Evolutionary conservation across 2,329 filamentous ascomycete species (phyloP), one percentile per base, ranked within the genome.

Genomic region (Penicillium psychrosexuale): DNA sequence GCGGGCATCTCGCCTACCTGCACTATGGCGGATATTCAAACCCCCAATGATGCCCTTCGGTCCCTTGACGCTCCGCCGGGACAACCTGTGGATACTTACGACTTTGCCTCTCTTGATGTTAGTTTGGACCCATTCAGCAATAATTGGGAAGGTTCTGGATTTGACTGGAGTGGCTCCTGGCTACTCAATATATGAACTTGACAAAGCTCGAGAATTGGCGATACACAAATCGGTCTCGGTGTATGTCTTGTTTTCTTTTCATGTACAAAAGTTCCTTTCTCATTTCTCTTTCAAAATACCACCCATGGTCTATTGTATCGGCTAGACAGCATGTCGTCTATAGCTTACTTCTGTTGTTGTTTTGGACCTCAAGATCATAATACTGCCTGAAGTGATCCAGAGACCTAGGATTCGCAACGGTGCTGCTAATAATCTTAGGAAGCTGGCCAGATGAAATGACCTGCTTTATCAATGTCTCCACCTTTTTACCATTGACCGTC

Each of bases 91-190:
- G 58, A 61, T 17, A 47, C 46, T 39, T 59, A 55, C 33, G 56
- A 54, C 30, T 48, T 61, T 19, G 51, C 59, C 3, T 47, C 57
- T n/a, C 53, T 63, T 31, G 57, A 64, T 48, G 53, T 53, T 12
- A 54, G 51, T 34, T 24, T 64, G 44, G 63, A 64, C 11, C 45
- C 54, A 5, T 64, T 64, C 27, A 56, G 53, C 8, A 64, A 57
- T 33, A 61, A 53, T 31, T 66, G 64, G 64, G 64, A 66, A 53
- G 64, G 64, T 1, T 59, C 63, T 12, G 64, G 63, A 4, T 65
- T 66, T 54, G 64, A 66, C 43, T 66, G 64, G 64, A 65, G 61
- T 55, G 63, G 64, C 9, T 64, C 64, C 6, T 66, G 63, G 64
- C 33, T 65, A 13, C 58, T 66, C 8, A 64, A 62, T 57, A 22